Percentiles rank a stretch among this genome's conserved stretches.
Evolutionary conservation across 805 yeast species (phyloP).

Genomic region (Candida krabiensis): DNA sequence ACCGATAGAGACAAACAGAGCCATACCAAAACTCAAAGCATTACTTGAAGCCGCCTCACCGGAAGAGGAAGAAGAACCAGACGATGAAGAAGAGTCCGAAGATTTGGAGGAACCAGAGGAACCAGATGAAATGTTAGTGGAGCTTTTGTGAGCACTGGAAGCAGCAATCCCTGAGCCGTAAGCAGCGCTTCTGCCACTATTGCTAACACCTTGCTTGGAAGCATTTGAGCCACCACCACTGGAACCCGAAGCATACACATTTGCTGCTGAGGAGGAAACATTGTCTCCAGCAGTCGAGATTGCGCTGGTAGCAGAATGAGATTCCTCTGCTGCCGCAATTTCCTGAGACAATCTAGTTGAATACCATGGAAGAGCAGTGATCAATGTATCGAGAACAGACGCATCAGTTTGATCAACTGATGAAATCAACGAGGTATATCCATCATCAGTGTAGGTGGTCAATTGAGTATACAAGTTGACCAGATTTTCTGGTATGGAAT

Average conservation of each 20-base stretch:
- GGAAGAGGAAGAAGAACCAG: slow-evolving; percentile 3
- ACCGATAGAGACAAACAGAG: slow-evolving; percentile 1
- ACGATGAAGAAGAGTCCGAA: slow-evolving; percentile 1
- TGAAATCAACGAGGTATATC: slow-evolving; percentile 36
- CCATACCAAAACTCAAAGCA: neutral
- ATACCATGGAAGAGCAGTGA: slow-evolving; percentile 27
- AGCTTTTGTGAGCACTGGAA: neutral
- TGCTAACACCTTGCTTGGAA: too few relatives aligned
- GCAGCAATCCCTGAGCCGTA: too few relatives aligned
- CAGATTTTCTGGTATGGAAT: slow-evolving; percentile 14
- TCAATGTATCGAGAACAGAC: slow-evolving; percentile 7
- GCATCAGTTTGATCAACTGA: slow-evolving; percentile 5
- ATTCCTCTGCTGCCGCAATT: slow-evolving; percentile 11
- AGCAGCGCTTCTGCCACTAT: too few relatives aligned
- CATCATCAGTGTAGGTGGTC: slow-evolving; percentile 37
- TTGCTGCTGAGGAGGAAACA: slow-evolving; percentile 7
- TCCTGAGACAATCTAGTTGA: slow-evolving; percentile 22
- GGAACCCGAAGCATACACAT: slow-evolving; percentile 2
- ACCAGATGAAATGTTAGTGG: neutral
- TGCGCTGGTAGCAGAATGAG: slow-evolving; percentile 5
- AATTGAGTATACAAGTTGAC: slow-evolving; percentile 25
- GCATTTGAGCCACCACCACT: too few relatives aligned
- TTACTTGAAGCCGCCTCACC: neutral
- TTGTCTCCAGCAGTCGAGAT: slow-evolving; percentile 4
- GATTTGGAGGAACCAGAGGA: slow-evolving; percentile 2